A percentile compares a stretch with the other conserved stretches of the same genome.
Conservation (phyloP, 2,329 filamentous ascomycete genomes). For the Stagonosporopsis vannaccii region DNA sequence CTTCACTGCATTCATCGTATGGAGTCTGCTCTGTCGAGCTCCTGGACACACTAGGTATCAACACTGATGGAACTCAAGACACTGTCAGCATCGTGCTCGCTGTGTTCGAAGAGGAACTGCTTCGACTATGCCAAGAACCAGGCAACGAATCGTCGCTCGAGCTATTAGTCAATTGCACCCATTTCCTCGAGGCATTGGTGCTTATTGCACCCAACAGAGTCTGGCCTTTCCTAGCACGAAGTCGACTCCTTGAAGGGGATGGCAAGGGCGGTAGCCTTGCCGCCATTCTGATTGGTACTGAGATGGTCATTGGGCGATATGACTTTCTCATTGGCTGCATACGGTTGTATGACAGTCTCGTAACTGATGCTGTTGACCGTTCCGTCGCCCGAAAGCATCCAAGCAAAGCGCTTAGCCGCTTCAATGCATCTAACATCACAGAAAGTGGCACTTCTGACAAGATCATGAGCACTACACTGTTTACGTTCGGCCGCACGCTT, state of each 20-base stretch:
- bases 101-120: slow-evolving; percentile 76
- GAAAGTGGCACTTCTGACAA: slow-evolving; percentile 81
- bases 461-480: slow-evolving; percentile 73
- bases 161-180: slow-evolving; percentile 76
- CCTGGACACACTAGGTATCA: slow-evolving; percentile 39
- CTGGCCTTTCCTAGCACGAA: slow-evolving; percentile 88
- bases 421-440: slow-evolving; percentile 56
- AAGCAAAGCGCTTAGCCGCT: slow-evolving; percentile 59
- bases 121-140: slow-evolving; percentile 59
- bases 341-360: slow-evolving; percentile 74
- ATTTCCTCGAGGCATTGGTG: slow-evolving; percentile 79
- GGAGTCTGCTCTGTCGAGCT: slow-evolving; percentile 39
- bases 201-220: slow-evolving; percentile 79
- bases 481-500: slow-evolving; percentile 76
- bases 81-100: slow-evolving; percentile 83
- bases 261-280: slow-evolving; percentile 79
- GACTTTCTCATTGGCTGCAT: slow-evolving; percentile 78
- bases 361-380: slow-evolving; percentile 77
- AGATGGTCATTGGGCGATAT: slow-evolving; percentile 78
- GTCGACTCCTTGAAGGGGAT: slow-evolving; percentile 78
- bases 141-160: slow-evolving; percentile 69
- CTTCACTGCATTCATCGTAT: slow-evolving; percentile 43
- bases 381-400: slow-evolving; percentile 70
- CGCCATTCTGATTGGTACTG: slow-evolving; percentile 80
- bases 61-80: slow-evolving; percentile 67